A percentile compares a stretch with the other conserved stretches of the same genome.
phyloP scores from a whole-genome alignment of 192 early-diverging fungal genomes.

The Podila minutissima region DNA sequence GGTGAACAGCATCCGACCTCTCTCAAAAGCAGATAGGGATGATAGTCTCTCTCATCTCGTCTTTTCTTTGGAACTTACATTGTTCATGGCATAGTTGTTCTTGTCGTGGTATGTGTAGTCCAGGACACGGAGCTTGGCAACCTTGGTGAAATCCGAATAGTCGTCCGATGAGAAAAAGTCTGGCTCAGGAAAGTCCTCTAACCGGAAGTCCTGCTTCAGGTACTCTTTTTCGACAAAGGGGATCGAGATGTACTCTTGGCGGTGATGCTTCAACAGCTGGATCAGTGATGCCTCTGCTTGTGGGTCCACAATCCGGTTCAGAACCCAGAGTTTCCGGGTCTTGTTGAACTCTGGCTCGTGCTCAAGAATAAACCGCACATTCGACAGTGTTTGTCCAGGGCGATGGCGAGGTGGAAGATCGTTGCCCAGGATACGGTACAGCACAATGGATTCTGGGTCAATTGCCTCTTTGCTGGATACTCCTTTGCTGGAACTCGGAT shows the following conservation, averaged over 20 bases:
- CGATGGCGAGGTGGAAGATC: conserved; percentile 71
- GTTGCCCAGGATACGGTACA: conserved; percentile 70
- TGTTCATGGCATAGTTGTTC: conserved; percentile 75
- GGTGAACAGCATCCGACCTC: too few relatives aligned
- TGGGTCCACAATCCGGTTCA: conserved; percentile 69
- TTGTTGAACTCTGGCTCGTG: conserved; percentile 66
- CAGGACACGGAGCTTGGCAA: conserved; percentile 63
- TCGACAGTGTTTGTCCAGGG: conserved; percentile 67
- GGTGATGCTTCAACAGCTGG: conserved; percentile 56
- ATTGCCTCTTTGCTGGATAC: neutral
- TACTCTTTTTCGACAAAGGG: conserved; percentile 67
- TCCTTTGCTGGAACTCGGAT: neutral
- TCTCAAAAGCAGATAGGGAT: too few relatives aligned
- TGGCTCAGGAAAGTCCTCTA: conserved; percentile 70
- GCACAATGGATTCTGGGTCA: conserved; percentile 50
- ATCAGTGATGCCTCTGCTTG: conserved; percentile 66
- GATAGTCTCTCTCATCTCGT: too few relatives aligned
- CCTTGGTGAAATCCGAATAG: conserved; percentile 64
- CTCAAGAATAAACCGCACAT: conserved; percentile 67
- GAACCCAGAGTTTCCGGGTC: conserved; percentile 65
- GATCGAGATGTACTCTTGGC: conserved; percentile 64
- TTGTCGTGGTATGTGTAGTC: conserved; percentile 74
- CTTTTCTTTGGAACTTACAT: conserved; percentile 52
- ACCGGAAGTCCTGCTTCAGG: conserved; percentile 61
- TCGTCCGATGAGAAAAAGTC: conserved; percentile 73